A percentile compares a stretch with the other conserved stretches of the same genome.
Evolutionary conservation across 2,329 filamentous ascomycete species (phyloP).

Genomic region (Teratosphaeria viscida): DNA sequence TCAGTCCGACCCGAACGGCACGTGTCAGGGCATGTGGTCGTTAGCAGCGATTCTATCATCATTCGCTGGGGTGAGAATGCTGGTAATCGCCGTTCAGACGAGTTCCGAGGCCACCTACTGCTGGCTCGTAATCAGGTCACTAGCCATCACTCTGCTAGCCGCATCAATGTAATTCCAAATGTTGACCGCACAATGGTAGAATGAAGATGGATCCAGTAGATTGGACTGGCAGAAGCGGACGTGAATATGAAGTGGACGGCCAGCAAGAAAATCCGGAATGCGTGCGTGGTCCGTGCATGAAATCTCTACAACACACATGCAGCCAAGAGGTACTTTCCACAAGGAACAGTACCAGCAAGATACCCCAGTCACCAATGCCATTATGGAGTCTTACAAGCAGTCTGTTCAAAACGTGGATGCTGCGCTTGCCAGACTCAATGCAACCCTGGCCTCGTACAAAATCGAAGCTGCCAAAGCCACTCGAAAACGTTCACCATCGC

Average conservation of each 20-base stretch:
- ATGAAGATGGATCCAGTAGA: background rate
- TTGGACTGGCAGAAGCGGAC: background rate
- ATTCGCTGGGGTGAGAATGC: background rate
- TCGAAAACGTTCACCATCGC: constrained; percentile 1
- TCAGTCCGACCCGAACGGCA: too few relatives aligned
- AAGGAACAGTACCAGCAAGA: background rate
- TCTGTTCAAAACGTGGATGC: constrained; percentile 21
- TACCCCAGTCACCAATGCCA: background rate
- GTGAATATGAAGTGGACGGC: background rate
- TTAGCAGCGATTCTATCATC: background rate
- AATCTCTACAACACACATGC: background rate
- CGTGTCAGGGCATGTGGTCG: too few relatives aligned
- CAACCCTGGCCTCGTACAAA: constrained; percentile 21
- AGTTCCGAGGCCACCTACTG: background rate
- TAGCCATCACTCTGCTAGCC: background rate
- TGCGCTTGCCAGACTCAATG: constrained; percentile 20
- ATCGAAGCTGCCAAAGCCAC: constrained; percentile 5
- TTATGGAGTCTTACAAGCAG: constrained; percentile 20
- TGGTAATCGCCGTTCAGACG: background rate
- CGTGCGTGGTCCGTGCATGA: background rate
- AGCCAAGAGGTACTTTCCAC: background rate
- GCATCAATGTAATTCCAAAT: background rate
- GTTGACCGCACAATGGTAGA: background rate
- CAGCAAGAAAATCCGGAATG: background rate
- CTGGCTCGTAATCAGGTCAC: background rate